These are phyloP conservation scores for Podaxis sp. DNA, from an alignment of 768 basidiomycete genomes.

Conservation along the genomic window DNA sequence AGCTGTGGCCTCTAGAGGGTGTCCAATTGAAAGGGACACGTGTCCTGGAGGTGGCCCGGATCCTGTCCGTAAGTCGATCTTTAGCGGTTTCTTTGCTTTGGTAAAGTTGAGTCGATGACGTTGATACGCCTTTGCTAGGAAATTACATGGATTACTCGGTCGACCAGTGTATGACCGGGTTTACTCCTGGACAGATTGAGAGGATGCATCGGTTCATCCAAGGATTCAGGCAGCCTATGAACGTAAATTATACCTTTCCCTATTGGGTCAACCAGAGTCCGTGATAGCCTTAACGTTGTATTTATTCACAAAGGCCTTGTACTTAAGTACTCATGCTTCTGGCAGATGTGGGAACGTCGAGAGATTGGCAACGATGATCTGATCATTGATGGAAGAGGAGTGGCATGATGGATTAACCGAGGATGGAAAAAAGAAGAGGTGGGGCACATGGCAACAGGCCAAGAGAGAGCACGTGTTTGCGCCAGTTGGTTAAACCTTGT, in stretches of 20 bases:
- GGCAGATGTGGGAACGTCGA: not conserved
- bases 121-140: conserved; percentile 19
- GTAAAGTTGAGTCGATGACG: not conserved
- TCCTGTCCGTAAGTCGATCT: conserved; percentile 38
- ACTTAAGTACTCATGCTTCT: not conserved
- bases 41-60: conserved; percentile 34
- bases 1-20: conserved; percentile 35
- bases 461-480: conserved; percentile 1
- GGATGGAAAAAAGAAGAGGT: conserved; percentile 4
- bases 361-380: not conserved
- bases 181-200: conserved; percentile 43
- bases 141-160: conserved; percentile 52
- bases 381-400: not conserved
- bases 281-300: not conserved
- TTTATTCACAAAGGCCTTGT: not conserved
- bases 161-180: conserved; percentile 45
- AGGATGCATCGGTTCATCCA: conserved; percentile 29
- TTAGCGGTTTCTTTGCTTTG: not conserved
- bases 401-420: not conserved
- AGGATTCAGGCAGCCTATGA: conserved; percentile 12
- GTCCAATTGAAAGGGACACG: conserved; percentile 30
- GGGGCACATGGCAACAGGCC: conserved; percentile 1
- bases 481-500: not conserved
- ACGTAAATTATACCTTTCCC: conserved; percentile 3
- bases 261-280: not conserved